phyloP scores from a whole-genome alignment of 148 eudicot genomes.

The Gaultheria prostrata region DNA sequence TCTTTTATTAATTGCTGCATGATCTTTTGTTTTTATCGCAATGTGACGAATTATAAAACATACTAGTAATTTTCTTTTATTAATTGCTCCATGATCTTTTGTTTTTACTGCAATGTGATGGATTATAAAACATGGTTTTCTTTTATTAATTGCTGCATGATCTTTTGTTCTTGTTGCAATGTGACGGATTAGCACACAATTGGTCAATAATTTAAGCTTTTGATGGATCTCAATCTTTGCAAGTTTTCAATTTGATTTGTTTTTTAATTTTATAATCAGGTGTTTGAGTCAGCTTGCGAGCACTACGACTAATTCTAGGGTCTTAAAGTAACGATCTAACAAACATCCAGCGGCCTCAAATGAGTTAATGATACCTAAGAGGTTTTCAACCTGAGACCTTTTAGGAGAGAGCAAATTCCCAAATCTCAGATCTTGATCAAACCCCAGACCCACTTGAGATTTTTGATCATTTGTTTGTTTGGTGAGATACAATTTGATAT shows the following conservation, averaged over 20 bases:
- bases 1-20: background rate
- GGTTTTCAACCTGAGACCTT: no score
- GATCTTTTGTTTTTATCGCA: background rate
- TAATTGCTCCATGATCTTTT: background rate
- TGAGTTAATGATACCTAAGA: no score
- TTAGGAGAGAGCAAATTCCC: no score
- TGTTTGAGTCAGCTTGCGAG: no score
- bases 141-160: background rate
- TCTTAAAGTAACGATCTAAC: no score
- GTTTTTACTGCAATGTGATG: background rate
- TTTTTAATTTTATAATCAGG: no score
- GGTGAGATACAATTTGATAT: background rate
- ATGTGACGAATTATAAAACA: background rate
- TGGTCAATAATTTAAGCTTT: background rate
- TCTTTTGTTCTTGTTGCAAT: background rate
- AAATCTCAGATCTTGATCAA: no score
- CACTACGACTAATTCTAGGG: no score
- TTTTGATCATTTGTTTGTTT: background rate
- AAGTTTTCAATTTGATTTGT: background rate
- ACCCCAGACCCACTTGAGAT: no score
- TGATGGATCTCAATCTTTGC: background rate
- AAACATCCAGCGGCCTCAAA: no score
- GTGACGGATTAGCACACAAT: constrained; percentile 5
- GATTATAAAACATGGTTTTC: background rate
- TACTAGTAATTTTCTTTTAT: background rate